Base-by-base conservation (phyloP, 441 rosid genomes). In the Croton setiger region DNA sequence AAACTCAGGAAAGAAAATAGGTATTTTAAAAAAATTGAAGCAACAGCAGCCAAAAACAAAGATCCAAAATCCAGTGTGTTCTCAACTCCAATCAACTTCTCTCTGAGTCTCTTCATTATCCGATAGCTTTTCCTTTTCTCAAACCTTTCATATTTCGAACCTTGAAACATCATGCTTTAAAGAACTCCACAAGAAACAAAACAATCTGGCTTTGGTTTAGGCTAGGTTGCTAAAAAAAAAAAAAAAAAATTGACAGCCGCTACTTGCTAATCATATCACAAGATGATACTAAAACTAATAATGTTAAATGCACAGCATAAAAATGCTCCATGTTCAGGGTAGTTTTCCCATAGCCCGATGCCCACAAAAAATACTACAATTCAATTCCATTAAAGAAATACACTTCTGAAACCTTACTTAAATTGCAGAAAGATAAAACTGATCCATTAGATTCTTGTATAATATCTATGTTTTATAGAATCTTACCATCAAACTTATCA, bases 401-500 rank as follows among this genome's bases (percentile, higher is more conserved):
- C 48, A 59, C 15, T 49, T 47, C 7, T 15, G 43, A 68, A 48
- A 18, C 9, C 15, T 1, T 20, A 17, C 20, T 3, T 4, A 21
- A 3, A 11, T n/a, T n/a, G 57, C 21, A 56, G 31, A 45, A 68
- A 58, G 9, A 13, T 36, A 44, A 57, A 39, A 55, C 20, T 4
- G 12, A 27, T 18, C 47, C 55, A 13, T 60, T 23, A 20, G 37
- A 69, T 69, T 23, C 45, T 60, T 47, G 15, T 23, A 44, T 44
- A 36, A 45, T 47, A 66, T 36, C 20, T 18, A 51, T 35, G 31
- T 47, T 21, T 52, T 23, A 47, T 35, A 55, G 59, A 58, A 68
- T 75, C 87, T 84, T 78, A 91, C 98, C 96, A 75, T 90, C 88
- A 79, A 94, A 91, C 75, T 90, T 94, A 55, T 94, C 97, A 81